Conservation (phyloP, 2,329 filamentous ascomycete species). For the Microcyclospora tardicrescens region DNA sequence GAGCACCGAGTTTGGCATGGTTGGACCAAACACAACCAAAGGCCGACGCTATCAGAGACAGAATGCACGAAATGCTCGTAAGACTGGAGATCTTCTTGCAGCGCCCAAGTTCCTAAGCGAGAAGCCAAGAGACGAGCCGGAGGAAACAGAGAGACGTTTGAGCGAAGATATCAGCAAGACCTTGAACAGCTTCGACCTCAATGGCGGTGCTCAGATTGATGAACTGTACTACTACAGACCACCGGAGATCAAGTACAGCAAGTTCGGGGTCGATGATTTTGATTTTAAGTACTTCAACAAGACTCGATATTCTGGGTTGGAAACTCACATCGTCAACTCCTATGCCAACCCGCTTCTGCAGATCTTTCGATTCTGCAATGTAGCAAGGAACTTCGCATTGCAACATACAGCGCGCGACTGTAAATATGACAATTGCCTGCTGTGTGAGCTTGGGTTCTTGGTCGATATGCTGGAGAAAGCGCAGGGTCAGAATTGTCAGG, state of each 20-base stretch:
- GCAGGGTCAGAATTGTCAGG: constrained; percentile 84
- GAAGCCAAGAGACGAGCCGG: constrained; percentile 53
- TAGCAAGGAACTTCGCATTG: constrained; percentile 76
- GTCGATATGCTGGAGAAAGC: constrained; percentile 98
- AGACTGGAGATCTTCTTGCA: constrained; percentile 48
- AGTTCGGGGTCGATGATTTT: constrained; percentile 98
- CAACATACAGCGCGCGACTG: constrained; percentile 81
- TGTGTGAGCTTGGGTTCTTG: constrained; percentile 89
- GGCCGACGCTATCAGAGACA: constrained; percentile 66
- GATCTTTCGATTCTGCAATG: constrained; percentile 77
- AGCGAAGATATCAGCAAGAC: constrained; percentile 50
- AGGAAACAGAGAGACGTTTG: constrained; percentile 30
- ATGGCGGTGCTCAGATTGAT: constrained; percentile 61
- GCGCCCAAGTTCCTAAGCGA: constrained; percentile 92
- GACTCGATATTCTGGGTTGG: constrained; percentile 78
- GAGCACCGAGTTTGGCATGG: constrained; percentile 53
- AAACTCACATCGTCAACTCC: constrained; percentile 93
- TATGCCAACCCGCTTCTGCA: constrained; percentile 90
- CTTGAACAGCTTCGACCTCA: constrained; percentile 55
- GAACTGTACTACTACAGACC: constrained; percentile 82
- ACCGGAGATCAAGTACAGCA: constrained; percentile 97
- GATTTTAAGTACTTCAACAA: constrained; percentile 97
- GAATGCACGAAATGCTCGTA: constrained; percentile 36
- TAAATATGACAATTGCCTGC: constrained; percentile 65
- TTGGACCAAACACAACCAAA: constrained; percentile 41